Evolutionary conservation across 305 asterid genomes (phyloP).

Genomic region (Euphrasia arctica): DNA sequence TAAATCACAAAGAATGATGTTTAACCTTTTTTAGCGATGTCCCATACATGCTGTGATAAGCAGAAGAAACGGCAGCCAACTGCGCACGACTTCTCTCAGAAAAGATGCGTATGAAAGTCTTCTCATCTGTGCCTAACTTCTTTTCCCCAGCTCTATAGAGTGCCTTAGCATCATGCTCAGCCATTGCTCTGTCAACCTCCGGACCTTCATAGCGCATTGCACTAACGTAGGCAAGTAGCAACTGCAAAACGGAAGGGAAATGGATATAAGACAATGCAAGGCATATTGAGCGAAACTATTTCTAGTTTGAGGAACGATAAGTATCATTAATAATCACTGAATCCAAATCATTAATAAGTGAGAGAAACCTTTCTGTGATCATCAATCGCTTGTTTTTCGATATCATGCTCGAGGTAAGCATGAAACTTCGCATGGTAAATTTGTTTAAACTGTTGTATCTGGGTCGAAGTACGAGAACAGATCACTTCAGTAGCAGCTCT

Average conservation of each 20-base stretch:
- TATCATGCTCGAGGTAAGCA: slow-evolving; percentile 74
- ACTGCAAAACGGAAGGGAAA: slow-evolving; percentile 35
- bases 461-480: slow-evolving; percentile 87
- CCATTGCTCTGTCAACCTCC: slow-evolving; percentile 64
- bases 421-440: slow-evolving; percentile 55
- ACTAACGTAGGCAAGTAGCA: slow-evolving; percentile 62
- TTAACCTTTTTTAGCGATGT: slow-evolving; percentile 69
- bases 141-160: slow-evolving; percentile 93
- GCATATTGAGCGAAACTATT: no score
- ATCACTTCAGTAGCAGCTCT: slow-evolving; percentile 84
- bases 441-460: slow-evolving; percentile 72
- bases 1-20: slow-evolving; percentile 26
- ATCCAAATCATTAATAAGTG: no score
- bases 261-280: no score
- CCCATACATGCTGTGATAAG: slow-evolving; percentile 65
- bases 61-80: slow-evolving; percentile 60
- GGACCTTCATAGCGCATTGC: slow-evolving; percentile 80
- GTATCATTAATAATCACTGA: no score
- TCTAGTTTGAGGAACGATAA: no score
- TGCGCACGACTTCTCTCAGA: slow-evolving; percentile 79
- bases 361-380: slow-evolving; percentile 74
- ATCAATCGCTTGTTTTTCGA: slow-evolving; percentile 55
- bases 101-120: slow-evolving; percentile 64
- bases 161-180: slow-evolving; percentile 80
- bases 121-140: slow-evolving; percentile 92